Conservation (phyloP, 352 stramenopile species). For the Pythium dissimile region DNA sequence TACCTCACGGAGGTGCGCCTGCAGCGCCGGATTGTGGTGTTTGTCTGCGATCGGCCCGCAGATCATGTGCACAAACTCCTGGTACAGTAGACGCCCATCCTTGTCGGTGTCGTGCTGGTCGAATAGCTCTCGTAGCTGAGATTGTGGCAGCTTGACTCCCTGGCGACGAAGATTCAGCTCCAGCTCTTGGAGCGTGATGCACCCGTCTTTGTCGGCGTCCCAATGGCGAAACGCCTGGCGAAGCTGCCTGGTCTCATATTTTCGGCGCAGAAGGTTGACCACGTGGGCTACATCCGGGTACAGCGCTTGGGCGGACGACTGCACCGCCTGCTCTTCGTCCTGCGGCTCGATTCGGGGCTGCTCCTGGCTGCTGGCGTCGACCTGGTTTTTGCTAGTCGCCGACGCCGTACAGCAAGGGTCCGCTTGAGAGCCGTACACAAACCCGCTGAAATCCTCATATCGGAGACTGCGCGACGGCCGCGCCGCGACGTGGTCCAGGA, state of each 20-base stretch:
- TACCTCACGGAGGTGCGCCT: slow-evolving; percentile 5
- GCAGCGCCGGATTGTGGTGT: slow-evolving; percentile 20
- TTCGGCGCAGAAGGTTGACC: slow-evolving; percentile 40
- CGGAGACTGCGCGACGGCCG: slow-evolving; percentile 30
- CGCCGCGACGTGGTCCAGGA: slow-evolving; percentile 35
- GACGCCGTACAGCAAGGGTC: too few species aligned
- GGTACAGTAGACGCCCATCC: slow-evolving; percentile 38
- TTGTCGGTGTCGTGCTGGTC: slow-evolving; percentile 34
- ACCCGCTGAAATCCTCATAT: slow-evolving; percentile 49
- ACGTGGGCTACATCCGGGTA: slow-evolving; percentile 35
- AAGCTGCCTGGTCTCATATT: slow-evolving; percentile 39
- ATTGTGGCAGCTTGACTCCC: slow-evolving; percentile 29
- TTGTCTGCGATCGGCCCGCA: slow-evolving; percentile 24
- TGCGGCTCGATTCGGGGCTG: neutral
- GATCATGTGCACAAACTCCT: slow-evolving; percentile 47
- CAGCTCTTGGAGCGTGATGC: slow-evolving; percentile 41
- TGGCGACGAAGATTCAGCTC: slow-evolving; percentile 41
- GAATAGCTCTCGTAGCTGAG: slow-evolving; percentile 42
- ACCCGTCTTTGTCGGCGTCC: slow-evolving; percentile 54
- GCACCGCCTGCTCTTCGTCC: slow-evolving; percentile 7
- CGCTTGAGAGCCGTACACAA: slow-evolving; percentile 22
- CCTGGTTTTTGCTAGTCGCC: too few species aligned
- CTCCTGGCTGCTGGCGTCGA: too few species aligned
- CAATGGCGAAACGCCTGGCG: slow-evolving; percentile 56
- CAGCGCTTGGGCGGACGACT: slow-evolving; percentile 13